Conservation (phyloP, 208 protist species). For the Leishmania tarentolae region DNA sequence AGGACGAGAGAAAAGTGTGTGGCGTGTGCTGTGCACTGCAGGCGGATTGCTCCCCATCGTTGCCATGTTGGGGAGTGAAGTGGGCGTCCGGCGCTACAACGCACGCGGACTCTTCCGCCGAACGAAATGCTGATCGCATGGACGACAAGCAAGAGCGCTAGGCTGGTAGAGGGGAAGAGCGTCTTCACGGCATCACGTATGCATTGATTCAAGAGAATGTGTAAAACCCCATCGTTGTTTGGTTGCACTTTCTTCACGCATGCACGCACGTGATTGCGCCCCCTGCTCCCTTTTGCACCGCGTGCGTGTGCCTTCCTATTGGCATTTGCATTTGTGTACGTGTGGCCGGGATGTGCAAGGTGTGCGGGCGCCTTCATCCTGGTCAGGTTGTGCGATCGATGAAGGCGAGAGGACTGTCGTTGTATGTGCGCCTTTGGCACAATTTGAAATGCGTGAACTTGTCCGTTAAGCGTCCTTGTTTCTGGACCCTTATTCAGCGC, state of each 20-base stretch:
- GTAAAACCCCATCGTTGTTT: neutral
- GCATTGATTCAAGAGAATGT: neutral
- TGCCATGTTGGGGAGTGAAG: neutral
- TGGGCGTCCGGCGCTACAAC: too few relatives aligned
- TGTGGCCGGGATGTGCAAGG: neutral
- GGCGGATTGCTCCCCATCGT: too few relatives aligned
- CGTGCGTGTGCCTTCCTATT: neutral
- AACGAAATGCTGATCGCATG: neutral
- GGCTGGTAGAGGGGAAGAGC: neutral
- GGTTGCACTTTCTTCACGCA: neutral
- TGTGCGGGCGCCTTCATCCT: neutral
- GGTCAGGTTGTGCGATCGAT: neutral
- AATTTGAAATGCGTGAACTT: neutral
- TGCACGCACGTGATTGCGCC: neutral
- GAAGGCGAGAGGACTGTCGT: neutral
- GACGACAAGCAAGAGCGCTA: neutral
- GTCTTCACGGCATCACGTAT: neutral
- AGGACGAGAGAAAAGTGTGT: neutral
- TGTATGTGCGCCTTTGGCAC: neutral
- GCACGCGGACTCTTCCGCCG: neutral
- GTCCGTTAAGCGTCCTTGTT: neutral
- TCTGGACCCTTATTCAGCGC: neutral
- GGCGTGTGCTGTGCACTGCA: neutral
- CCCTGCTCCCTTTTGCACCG: neutral
- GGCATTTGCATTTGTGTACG: neutral